Base-by-base conservation (phyloP, 768 basidiomycete species). In the Nidularia pulvinata region DNA sequence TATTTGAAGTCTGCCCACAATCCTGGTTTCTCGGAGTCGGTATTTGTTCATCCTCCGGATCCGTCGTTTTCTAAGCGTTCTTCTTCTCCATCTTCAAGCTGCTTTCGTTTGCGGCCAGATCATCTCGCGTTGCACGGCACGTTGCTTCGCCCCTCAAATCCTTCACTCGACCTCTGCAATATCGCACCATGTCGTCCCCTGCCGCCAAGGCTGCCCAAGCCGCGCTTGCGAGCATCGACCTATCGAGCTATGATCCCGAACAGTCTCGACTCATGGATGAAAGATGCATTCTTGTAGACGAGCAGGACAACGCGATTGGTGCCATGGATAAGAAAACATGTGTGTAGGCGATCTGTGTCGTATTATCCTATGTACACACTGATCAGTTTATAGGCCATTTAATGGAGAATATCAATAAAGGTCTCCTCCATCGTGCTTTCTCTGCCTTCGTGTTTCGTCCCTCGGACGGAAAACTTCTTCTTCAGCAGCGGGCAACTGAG, bases 191-290 rank as follows among this genome's bases (percentile, higher is more conserved):
- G 82, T 59, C 79, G 47, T 88, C 83, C 46, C 86, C 76, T 55
- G 88, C 89, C 46, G 74, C 84, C 52, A 63, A 71, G 52, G 86
- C 88, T 55, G 86, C 87, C 16, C 76, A 73, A 54, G 79, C 84
- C 52, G 78, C 80, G 44, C 82, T 93, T 57, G 83, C 89, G 9
- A 86, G 75, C 63, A 77, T 95, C 59, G 91, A 95, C 67, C 77
- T 96, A 44, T 83, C 85, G 14, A 79, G 66, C 56, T 98, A 98
- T 80, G 95, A 98, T 67, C 82, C 89, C 9, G 93, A 94, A 63
- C 96, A 98, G 67, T 92, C 93, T 35, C 82, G 88, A 56, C 79
- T 99, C 54, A 99, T 99, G 97, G 92, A 95, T 61, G 97, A 99
- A 71, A 77, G 86, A 52, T 95, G 95, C 62, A 95, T 96, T 65